A percentile compares a stretch with the other conserved stretches of the same genome.
Evolutionary conservation across 495 filamentous ascomycete species (phyloP).

Genomic region (Amorphotheca resinae): DNA sequence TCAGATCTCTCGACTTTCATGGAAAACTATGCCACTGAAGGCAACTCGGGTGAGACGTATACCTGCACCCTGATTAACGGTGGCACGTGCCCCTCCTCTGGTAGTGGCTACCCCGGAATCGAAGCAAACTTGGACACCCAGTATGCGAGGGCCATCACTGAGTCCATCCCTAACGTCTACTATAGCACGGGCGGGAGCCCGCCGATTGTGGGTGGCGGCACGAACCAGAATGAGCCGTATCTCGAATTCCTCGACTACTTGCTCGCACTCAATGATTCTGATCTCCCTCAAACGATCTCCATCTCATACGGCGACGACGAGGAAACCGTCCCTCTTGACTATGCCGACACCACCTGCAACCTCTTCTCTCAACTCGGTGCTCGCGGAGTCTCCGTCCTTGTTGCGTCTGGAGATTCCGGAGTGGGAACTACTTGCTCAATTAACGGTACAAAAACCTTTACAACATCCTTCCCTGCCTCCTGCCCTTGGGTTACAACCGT

Average conservation of each 20-base stretch:
- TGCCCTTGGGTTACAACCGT: conserved; percentile 75
- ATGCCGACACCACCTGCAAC: conserved; percentile 54
- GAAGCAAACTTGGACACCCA: conserved; percentile 70
- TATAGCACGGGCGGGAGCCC: conserved; percentile 16
- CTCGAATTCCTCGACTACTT: conserved; percentile 67
- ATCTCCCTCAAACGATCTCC: conserved; percentile 60
- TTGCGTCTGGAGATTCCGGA: conserved; percentile 63
- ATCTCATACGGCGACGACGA: conserved; percentile 67
- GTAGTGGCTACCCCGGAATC: conserved; percentile 13
- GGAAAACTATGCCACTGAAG: conserved; percentile 34
- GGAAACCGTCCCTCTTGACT: conserved; percentile 47
- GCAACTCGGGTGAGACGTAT: conserved; percentile 26
- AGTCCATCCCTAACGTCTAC: conserved; percentile 16
- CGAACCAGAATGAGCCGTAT: conserved; percentile 65
- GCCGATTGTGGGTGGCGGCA: conserved; percentile 10
- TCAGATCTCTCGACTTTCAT: conserved; percentile 32
- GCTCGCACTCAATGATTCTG: conserved; percentile 35
- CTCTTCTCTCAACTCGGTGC: conserved; percentile 60
- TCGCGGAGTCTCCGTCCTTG: conserved; percentile 59
- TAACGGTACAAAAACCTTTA: conserved; percentile 5
- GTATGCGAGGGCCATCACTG: conserved; percentile 18
- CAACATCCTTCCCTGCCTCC: conserved; percentile 49
- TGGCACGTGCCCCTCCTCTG: conserved; percentile 36
- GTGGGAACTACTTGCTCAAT: conserved; percentile 42
- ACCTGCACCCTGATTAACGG: conserved; percentile 55